Evolutionary conservation across 73 alveolate species (phyloP), one percentile per base, ranked within the genome.

Genomic region (Symbiodinium natans): DNA sequence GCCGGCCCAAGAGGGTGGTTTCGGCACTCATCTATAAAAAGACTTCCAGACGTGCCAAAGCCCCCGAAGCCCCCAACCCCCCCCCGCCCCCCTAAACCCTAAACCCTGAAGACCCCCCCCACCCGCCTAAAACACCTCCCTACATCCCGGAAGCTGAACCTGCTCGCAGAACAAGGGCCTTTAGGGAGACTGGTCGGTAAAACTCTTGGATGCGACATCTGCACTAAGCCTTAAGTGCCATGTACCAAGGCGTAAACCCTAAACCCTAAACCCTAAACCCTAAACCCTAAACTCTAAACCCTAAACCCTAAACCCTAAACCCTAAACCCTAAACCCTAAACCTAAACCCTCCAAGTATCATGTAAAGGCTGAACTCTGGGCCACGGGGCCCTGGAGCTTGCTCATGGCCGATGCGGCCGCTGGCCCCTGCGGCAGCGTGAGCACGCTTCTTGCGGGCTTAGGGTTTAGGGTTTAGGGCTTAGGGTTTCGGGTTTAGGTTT

Each of bases 311-410:
- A 46, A 63, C 77, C 77, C 77, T 63, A 63, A 25, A 63, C 77
- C 38, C 77, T 63, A 1, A 25, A 27, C 77, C 40, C 36, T 63
- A 6, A 2, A 21, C 38, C 77, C 36, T 34, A 59, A 59, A 6
- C 9, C 63, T 25, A n/a, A n/a, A n/a, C n/a, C n/a, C n/a, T n/a
- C n/a, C n/a, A n/a, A n/a, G n/a, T n/a, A n/a, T n/a, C n/a, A n/a
- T n/a, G n/a, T n/a, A n/a, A n/a, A n/a, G n/a, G n/a, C n/a, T n/a
- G n/a, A n/a, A n/a, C n/a, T n/a, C n/a, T n/a, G n/a, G 77, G 80
- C 38, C 33, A 46, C 68, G 19, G 82, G 2, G 87, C 96, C 96
- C 43, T 63, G 96, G 40, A 71, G 82, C 87, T 63, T 88, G 39
- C 42, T 40, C 95, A 88, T 88, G 36, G 85, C 95, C 36, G 48